A percentile compares a stretch with the other conserved stretches of the same genome.
These are phyloP conservation scores for Alternaria sp. DNA, from an alignment of 2,329 filamentous ascomycete genomes.

Conservation along the genomic window DNA sequence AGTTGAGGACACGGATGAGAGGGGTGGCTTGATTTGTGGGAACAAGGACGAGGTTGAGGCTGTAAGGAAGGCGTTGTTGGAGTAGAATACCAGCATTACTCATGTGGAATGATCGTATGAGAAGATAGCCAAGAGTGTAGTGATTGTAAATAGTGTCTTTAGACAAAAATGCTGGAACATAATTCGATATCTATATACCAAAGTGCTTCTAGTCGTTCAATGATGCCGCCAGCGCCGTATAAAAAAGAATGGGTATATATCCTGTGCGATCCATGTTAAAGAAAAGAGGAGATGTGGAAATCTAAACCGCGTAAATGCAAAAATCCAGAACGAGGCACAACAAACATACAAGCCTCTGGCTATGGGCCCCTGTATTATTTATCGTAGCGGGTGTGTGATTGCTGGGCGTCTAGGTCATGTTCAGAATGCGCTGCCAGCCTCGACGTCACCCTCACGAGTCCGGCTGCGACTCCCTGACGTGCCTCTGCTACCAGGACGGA, in stretches of 20 bases:
- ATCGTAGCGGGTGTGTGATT: neutral
- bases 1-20: constrained; percentile 43
- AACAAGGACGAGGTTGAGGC: constrained; percentile 41
- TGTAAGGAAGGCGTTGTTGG: constrained; percentile 17
- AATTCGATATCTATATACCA: neutral
- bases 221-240: neutral
- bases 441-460: constrained; percentile 13
- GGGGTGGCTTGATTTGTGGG: constrained; percentile 45
- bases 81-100: neutral
- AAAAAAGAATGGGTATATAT: neutral
- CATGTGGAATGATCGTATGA: neutral
- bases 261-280: neutral
- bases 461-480: constrained; percentile 6
- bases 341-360: neutral
- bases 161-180: neutral
- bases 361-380: neutral
- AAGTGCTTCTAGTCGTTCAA: neutral
- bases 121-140: neutral
- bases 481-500: constrained; percentile 20
- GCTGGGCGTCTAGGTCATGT: neutral
- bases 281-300: neutral
- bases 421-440: constrained; percentile 6
- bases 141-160: neutral
- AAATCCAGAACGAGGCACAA: neutral
- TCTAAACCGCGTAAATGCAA: neutral